These are phyloP conservation scores for Senecio squalidus DNA, from an alignment of 140 eudicot genomes.

Conservation along the genomic window DNA sequence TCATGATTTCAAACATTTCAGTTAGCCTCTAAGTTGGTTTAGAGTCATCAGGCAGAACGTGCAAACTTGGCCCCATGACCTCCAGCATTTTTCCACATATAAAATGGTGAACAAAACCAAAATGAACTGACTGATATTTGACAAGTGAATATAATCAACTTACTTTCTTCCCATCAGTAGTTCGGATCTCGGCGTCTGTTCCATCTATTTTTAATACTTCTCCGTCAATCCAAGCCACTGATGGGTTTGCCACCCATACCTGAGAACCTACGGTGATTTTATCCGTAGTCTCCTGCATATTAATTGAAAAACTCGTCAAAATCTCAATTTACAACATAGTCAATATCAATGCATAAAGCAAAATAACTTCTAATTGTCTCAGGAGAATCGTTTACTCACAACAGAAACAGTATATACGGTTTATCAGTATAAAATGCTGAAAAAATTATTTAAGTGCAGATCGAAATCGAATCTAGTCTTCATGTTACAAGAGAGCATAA, in stretches of 20 bases:
- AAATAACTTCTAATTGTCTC: too few species aligned
- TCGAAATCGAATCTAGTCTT: too few species aligned
- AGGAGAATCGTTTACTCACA: too few species aligned
- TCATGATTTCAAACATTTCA: slow-evolving; percentile 11
- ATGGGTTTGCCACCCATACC: slow-evolving; percentile 86
- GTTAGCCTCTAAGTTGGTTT: not conserved
- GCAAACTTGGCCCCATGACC: slow-evolving; percentile 1
- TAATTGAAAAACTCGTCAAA: slow-evolving; percentile 8
- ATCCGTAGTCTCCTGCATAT: slow-evolving; percentile 62
- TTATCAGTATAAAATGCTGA: too few species aligned
- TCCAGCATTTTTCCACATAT: not conserved
- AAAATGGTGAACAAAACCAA: slow-evolving; percentile 8
- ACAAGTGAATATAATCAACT: slow-evolving; percentile 11
- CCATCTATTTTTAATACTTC: slow-evolving; percentile 73
- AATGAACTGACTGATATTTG: slow-evolving; percentile 6
- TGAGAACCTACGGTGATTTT: slow-evolving; percentile 75
- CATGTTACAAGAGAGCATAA: too few species aligned
- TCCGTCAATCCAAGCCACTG: slow-evolving; percentile 87
- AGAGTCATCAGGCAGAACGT: slow-evolving; percentile 10
- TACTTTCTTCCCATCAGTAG: slow-evolving; percentile 70
- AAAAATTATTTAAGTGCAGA: too few species aligned
- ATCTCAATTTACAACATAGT: too few species aligned
- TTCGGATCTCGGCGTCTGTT: slow-evolving; percentile 57
- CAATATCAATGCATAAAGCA: too few species aligned
- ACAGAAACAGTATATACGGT: too few species aligned